Conservation (phyloP, 139 green algal genomes). For the Parachlorella kessleri region DNA sequence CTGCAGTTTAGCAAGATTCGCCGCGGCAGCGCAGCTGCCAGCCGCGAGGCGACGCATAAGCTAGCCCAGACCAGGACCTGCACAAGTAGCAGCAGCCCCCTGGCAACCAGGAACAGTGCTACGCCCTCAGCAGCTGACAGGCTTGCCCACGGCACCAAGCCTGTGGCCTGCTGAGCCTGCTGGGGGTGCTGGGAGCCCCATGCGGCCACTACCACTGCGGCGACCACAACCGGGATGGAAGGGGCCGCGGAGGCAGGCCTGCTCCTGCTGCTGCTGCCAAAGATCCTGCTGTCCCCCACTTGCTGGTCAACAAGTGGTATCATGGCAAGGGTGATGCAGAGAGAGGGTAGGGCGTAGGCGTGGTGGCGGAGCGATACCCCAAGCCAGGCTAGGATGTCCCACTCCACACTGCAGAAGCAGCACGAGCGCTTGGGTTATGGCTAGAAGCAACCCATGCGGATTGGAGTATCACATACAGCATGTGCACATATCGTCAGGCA, state of each 20-base stretch:
- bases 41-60: too few relatives aligned
- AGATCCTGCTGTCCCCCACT: too few relatives aligned
- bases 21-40: too few relatives aligned
- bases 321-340: background rate
- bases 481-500: too few relatives aligned
- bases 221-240: background rate
- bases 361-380: conserved; percentile 18
- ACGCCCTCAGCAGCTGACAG: background rate
- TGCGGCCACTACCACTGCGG: too few relatives aligned
- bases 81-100: background rate
- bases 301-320: too few relatives aligned
- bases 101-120: background rate
- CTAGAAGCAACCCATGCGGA: too few relatives aligned
- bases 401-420: conserved; percentile 4
- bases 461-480: too few relatives aligned
- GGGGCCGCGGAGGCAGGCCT: background rate
- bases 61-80: too few relatives aligned
- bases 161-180: background rate
- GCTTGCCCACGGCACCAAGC: background rate
- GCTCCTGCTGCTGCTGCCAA: too few relatives aligned
- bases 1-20: too few relatives aligned
- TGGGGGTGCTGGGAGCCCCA: background rate
- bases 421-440: too few relatives aligned
- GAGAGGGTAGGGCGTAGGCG: background rate
- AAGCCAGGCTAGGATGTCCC: conserved; percentile 23